Conservation (phyloP, 257 asterid species). For the Rhazya stricta region DNA sequence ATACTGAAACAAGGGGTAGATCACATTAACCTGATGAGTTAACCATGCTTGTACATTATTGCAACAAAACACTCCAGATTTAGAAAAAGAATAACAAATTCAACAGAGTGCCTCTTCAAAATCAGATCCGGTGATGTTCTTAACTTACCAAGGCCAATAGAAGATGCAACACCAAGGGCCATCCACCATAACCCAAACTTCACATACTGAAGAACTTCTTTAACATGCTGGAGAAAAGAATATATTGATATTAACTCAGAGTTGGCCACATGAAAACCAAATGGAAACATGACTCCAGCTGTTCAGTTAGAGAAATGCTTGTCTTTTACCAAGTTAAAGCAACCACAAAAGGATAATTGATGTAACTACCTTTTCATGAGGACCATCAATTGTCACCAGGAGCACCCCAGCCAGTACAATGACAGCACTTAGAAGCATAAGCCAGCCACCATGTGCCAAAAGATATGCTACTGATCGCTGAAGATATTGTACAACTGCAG, state of each 20-base stretch:
- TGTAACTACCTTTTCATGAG: slow-evolving; percentile 62
- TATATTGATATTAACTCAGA: neutral
- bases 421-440: slow-evolving; percentile 36
- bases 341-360: neutral
- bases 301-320: neutral
- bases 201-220: slow-evolving; percentile 55
- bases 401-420: slow-evolving; percentile 29
- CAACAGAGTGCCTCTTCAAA: neutral
- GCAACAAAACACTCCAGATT: neutral
- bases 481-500: slow-evolving; percentile 51
- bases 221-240: slow-evolving; percentile 49
- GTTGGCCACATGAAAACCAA: neutral
- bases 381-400: slow-evolving; percentile 51
- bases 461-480: slow-evolving; percentile 49
- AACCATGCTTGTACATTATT: neutral
- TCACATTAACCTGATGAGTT: neutral
- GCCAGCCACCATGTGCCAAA: slow-evolving; percentile 54
- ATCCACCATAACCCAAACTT: slow-evolving; percentile 92
- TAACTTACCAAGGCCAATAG: slow-evolving; percentile 89
- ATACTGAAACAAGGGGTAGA: neutral
- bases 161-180: slow-evolving; percentile 96
- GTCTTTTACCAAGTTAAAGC: slow-evolving; percentile 7
- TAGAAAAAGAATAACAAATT: neutral
- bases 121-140: neutral
- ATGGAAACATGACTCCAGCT: slow-evolving; percentile 4